Conservation (phyloP, 2,329 filamentous ascomycete species). For the Fusarium sp. region DNA sequence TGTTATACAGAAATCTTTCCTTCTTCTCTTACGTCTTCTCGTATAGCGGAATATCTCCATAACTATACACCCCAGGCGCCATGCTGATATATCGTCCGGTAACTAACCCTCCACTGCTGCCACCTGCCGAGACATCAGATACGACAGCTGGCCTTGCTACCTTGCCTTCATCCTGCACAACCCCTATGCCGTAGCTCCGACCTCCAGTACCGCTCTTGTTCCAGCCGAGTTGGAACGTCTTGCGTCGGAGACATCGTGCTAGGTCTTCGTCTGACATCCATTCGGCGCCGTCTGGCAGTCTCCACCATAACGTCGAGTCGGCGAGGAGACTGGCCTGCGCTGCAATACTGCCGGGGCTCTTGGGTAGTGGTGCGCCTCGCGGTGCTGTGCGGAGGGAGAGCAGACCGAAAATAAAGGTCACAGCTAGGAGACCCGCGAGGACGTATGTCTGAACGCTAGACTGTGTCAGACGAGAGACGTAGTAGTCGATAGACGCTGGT, state of each 20-base stretch:
- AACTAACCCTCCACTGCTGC: slow-evolving; percentile 20
- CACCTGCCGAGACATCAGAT: slow-evolving; percentile 14
- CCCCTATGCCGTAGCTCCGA: slow-evolving; percentile 42
- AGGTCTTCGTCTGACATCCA: slow-evolving; percentile 45
- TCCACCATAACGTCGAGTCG: slow-evolving; percentile 45
- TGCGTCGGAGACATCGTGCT: slow-evolving; percentile 42
- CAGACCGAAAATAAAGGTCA: slow-evolving; percentile 37
- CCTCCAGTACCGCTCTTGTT: slow-evolving; percentile 28
- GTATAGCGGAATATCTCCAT: slow-evolving; percentile 39
- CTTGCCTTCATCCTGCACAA: slow-evolving; percentile 45
- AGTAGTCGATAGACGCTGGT: slow-evolving; percentile 37
- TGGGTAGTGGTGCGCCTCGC: slow-evolving; percentile 36
- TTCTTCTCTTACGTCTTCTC: slow-evolving; percentile 27
- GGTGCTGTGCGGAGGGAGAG: slow-evolving; percentile 41
- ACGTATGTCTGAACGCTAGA: slow-evolving; percentile 36
- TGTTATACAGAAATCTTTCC: not conserved
- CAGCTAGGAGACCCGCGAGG: slow-evolving; percentile 35
- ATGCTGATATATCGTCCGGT: slow-evolving; percentile 42
- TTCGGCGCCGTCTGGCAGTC: slow-evolving; percentile 43
- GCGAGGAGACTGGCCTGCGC: slow-evolving; percentile 46
- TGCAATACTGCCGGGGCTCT: slow-evolving; percentile 46
- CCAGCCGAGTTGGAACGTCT: slow-evolving; percentile 44
- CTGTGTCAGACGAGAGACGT: slow-evolving; percentile 39
- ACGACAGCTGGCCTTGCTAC: slow-evolving; percentile 14
- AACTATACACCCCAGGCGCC: slow-evolving; percentile 43